phyloP scores from a whole-genome alignment of 2,329 filamentous ascomycete genomes.

The Ramichloridium luteum region DNA sequence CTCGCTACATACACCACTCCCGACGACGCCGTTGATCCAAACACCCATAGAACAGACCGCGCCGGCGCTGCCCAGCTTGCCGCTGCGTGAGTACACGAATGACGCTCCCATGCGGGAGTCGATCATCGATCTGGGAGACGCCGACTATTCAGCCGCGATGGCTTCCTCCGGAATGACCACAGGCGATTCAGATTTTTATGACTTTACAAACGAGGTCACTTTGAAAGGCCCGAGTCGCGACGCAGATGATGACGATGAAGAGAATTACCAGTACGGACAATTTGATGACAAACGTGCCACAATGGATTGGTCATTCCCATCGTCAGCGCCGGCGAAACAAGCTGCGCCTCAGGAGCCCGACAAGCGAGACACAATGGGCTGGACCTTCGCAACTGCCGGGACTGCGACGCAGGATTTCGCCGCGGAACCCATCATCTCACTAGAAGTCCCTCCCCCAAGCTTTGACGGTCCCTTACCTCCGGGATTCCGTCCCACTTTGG shows the following conservation, averaged over 20 bases:
- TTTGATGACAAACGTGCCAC: constrained; percentile 29
- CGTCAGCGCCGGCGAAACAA: constrained; percentile 10
- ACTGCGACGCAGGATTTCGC: constrained; percentile 14
- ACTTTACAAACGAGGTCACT: constrained; percentile 10
- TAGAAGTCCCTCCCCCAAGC: constrained; percentile 21
- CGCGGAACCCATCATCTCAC: constrained; percentile 13
- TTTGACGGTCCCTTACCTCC: constrained; percentile 17
- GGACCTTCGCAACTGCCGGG: constrained; percentile 35
- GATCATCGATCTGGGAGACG: constrained; percentile 39
- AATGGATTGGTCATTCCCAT: constrained; percentile 45
- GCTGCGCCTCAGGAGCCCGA: constrained; percentile 23
- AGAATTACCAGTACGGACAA: constrained; percentile 22
- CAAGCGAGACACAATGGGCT: constrained; percentile 35
- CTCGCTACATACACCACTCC: constrained; percentile 39
- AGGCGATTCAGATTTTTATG: neutral
- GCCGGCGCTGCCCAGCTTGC: constrained; percentile 37
- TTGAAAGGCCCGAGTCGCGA: constrained; percentile 11
- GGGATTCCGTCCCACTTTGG: constrained; percentile 28
- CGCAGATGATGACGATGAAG: constrained; percentile 30
- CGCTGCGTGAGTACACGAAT: constrained; percentile 33
- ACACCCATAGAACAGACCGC: constrained; percentile 13
- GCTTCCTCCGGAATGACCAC: too few relatives aligned
- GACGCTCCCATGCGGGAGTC: constrained; percentile 36
- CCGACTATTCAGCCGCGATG: constrained; percentile 37
- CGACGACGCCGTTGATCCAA: constrained; percentile 36